Base-by-base conservation (phyloP, 148 eudicot species). In the Silene conica region DNA sequence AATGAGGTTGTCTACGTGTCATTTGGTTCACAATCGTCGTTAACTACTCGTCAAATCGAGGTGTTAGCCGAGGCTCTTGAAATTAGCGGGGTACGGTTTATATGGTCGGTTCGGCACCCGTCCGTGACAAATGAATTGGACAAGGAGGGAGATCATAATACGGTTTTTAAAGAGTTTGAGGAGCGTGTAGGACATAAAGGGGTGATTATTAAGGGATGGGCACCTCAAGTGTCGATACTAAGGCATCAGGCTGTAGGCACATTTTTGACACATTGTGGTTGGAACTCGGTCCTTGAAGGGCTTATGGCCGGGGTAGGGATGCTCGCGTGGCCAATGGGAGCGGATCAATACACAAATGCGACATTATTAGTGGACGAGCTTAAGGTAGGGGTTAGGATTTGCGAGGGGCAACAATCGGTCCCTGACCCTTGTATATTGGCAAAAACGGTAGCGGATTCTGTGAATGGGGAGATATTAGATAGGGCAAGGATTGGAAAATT, bases 251-350 rank as follows among this genome's bases (percentile, higher is more conserved):
- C 86, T 3, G 69, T 81, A 0, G 92, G 85, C 1, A 80, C 79
- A 8, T 88, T 88, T 46, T 43, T 88, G 80, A 88, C 86, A 1
- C 92, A 88, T 63, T 86, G 86, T 59, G 92, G 92, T 0, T 86
- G 89, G 92, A 86, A 86, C 77, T 88, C 92, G 63, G 54, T 68
- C 2, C 55, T 83, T 4, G 93, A 89, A 46, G 87, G 85, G 1
- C 52, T 89, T 14, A 64, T 79, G 19, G 79, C 87, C 0, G 83
- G 86, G 2, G 85, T 82, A 48, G 80, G 69, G 5, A 34, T 81
- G 65, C 79, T 88, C 11, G 79, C 85, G 20, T 85, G 87, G 87
- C 87, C 87, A 5, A 73, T 81, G 78, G 84, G 87, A 20, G 84
- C 84, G 0, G 84, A 84, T 48, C 87, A 84, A 58, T 84, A 81